Evolutionary conservation across 805 yeast species (phyloP), one percentile per base, ranked within the genome.

Genomic region (Candida stauntonica): DNA sequence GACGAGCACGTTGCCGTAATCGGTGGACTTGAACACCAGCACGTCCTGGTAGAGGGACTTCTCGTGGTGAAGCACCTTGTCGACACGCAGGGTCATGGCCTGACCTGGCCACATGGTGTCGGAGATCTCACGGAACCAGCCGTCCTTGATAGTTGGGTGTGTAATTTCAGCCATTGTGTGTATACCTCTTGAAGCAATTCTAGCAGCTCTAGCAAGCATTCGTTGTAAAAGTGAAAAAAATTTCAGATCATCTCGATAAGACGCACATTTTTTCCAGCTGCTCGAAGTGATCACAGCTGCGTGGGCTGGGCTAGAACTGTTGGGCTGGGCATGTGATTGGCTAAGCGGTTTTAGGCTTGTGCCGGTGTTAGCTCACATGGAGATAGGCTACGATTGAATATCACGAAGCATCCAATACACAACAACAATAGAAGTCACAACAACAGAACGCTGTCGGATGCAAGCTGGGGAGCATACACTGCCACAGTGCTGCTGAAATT

Each of bases 101-200:
- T 89, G 96, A 50, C 99, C 99, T 21, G 99, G 98, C 95, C 96
- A 91, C 86, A 87, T 84, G 60, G 95, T 86, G 64, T 89, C 86
- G 51, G 95, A 85, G 62, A 85, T 73, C 66, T 91, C 99, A 56
- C 91, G 80, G 70, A 91, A 91, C 99, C 99, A 91, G 58, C 97
- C 97, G 65, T 93, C 88, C 60, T 45, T 43, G 48, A 66, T 66
- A 13, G 70, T 65, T 38, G 71, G 70, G 54, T 66, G 71, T 9
- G 69, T 59, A 39, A 66, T 51, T 52, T 62, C 63, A 35, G 65
- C 45, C 63, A 60, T 60, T 39, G 28, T 29, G 29, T 21, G 7
- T 7, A 21, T 21, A 8, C 24, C 9, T 21, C 24, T 21, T 21
- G 11, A 11, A 8, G 24, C 9, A 7, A 7, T 11, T 21, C 24